phyloP scores from a whole-genome alignment of 768 basidiomycete species.

The Mycena capillaripes region DNA sequence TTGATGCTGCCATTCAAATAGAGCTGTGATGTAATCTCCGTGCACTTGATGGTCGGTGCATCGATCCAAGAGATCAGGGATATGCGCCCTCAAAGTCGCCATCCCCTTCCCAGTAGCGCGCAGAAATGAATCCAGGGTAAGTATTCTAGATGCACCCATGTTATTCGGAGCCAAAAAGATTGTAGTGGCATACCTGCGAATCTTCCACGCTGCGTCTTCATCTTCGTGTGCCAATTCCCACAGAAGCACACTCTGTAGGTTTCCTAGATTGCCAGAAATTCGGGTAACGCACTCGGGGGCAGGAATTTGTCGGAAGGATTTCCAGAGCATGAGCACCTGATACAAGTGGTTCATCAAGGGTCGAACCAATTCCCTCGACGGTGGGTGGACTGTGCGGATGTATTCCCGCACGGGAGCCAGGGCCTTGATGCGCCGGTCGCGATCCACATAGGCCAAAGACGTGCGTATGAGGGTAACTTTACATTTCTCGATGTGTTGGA shows the following conservation, averaged over 20 bases:
- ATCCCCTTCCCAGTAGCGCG: not conserved
- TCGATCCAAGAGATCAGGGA: not conserved
- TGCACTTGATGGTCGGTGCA: not conserved
- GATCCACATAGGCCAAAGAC: too few relatives aligned
- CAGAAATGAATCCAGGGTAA: not conserved
- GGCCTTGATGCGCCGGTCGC: too few relatives aligned
- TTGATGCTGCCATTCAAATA: not conserved
- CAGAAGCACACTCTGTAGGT: not conserved
- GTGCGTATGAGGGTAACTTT: too few relatives aligned
- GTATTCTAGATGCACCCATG: not conserved
- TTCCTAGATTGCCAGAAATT: not conserved
- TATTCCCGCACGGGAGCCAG: too few relatives aligned
- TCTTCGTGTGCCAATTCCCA: not conserved
- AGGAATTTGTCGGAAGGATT: not conserved
- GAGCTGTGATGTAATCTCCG: not conserved
- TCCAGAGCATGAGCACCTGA: constrained; percentile 2
- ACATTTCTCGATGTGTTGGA: too few relatives aligned
- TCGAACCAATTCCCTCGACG: too few relatives aligned
- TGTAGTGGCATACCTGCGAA: not conserved
- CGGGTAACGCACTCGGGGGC: not conserved
- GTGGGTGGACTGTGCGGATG: too few relatives aligned
- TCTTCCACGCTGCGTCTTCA: not conserved
- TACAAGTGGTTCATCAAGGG: not conserved
- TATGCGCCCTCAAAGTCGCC: not conserved
- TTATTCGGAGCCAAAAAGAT: not conserved